Percentiles rank a stretch among this genome's conserved stretches.
phyloP scores from a whole-genome alignment of 768 basidiomycete species.

The Russula earlei region DNA sequence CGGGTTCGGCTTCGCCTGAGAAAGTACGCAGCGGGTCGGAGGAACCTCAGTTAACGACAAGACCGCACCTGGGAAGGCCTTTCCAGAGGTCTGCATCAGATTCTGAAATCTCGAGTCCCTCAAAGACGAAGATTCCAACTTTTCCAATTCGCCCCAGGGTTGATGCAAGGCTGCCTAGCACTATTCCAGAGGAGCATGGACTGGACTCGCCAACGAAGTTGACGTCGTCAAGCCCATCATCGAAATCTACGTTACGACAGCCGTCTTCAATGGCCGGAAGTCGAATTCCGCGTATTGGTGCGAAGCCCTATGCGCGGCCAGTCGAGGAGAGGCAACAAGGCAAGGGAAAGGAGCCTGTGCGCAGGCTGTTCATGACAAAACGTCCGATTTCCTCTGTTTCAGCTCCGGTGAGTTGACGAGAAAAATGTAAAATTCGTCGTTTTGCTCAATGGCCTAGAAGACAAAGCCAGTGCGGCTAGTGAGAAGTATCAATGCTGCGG shows the following conservation, averaged over 20 bases:
- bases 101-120: conserved; percentile 15
- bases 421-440: not conserved
- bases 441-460: conserved; percentile 3
- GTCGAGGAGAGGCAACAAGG: conserved; percentile 3
- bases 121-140: not conserved
- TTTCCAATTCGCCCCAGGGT: conserved; percentile 10
- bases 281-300: conserved; percentile 29
- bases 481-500: not conserved
- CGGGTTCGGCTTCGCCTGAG: not conserved
- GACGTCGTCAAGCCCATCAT: not conserved
- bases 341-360: conserved; percentile 8
- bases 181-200: conserved; percentile 15
- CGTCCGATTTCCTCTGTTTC: not conserved
- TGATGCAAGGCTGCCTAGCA: conserved; percentile 5
- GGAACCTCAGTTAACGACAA: conserved; percentile 9
- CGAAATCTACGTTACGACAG: conserved; percentile 22
- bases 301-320: conserved; percentile 27
- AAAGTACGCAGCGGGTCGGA: conserved; percentile 17
- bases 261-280: conserved; percentile 26
- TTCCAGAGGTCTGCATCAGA: conserved; percentile 15
- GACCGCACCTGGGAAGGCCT: not conserved
- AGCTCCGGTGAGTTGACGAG: conserved; percentile 1
- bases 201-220: not conserved
- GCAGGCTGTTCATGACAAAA: not conserved
- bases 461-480: conserved; percentile 16